Conservation (phyloP, 306 rosid species). For the Fagus crenata region DNA sequence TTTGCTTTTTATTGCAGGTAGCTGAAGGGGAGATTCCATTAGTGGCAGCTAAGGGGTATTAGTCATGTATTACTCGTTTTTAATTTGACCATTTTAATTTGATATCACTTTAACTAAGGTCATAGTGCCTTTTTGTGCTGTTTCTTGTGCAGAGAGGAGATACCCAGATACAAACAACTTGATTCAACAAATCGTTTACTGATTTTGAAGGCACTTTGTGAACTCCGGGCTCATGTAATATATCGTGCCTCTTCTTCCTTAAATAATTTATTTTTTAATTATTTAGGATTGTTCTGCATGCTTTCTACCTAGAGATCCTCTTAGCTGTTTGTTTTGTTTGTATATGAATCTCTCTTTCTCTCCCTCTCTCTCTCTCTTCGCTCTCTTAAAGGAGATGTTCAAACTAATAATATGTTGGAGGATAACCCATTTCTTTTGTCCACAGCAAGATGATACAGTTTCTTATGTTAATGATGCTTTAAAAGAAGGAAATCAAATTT, state of each 20-base stretch:
- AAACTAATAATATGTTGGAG: background rate
- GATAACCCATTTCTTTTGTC: conserved; percentile 24
- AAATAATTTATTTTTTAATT: conserved; percentile 6
- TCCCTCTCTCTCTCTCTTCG: too few species aligned
- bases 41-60: conserved; percentile 73
- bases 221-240: conserved; percentile 77
- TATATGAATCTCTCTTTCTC: background rate
- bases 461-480: conserved; percentile 65
- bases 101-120: conserved; percentile 14
- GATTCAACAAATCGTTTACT: conserved; percentile 64
- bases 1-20: conserved; percentile 52
- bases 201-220: conserved; percentile 84
- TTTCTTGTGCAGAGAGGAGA: conserved; percentile 75
- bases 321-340: background rate
- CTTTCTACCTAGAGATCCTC: conserved; percentile 13
- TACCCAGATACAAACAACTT: conserved; percentile 64
- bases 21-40: conserved; percentile 87
- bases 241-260: conserved; percentile 23
- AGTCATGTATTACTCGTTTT: conserved; percentile 12
- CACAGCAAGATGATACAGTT: conserved; percentile 74
- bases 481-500: conserved; percentile 67
- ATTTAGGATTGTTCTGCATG: conserved; percentile 7
- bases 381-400: background rate
- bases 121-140: background rate
- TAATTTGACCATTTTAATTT: background rate